Conservation (phyloP, 495 filamentous ascomycete genomes). For the Geoglossum glabrum region DNA sequence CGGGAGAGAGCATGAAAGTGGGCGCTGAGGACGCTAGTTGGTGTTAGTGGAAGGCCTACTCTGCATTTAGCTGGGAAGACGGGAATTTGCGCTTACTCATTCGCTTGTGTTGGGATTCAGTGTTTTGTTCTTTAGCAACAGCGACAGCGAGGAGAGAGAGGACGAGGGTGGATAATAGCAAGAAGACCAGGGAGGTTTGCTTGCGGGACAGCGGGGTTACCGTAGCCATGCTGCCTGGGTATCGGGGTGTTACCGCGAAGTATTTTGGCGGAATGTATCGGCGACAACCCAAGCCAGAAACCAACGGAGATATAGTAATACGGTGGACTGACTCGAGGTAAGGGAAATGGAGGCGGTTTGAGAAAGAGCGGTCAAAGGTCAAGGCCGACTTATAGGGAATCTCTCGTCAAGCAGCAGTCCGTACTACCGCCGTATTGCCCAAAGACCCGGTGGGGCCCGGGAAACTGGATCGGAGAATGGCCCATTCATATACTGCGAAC, state of each 20-base stretch:
- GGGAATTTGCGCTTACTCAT: not conserved
- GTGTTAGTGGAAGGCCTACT: not conserved
- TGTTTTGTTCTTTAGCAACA: not conserved
- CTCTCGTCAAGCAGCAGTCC: not conserved
- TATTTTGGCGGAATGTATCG: not conserved
- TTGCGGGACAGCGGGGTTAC: not conserved
- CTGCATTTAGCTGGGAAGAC: not conserved
- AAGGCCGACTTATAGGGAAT: not conserved
- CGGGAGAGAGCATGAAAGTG: not conserved
- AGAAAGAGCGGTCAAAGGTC: not conserved
- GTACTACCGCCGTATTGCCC: not conserved
- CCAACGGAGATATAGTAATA: no score
- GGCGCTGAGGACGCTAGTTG: not conserved
- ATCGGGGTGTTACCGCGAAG: not conserved
- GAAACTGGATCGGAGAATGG: not conserved
- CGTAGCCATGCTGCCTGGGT: not conserved
- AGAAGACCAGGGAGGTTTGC: not conserved
- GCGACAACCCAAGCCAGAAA: no score
- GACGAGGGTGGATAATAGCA: not conserved
- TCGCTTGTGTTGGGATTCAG: not conserved
- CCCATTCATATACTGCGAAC: not conserved
- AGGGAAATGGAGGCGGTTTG: not conserved
- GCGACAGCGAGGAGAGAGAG: not conserved
- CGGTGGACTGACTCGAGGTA: not conserved
- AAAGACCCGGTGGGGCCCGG: not conserved